Evolutionary conservation across 2,329 filamentous ascomycete genomes (phyloP), one percentile per base, ranked within the genome.

Genomic region (Fonsecaea pedrosoi): DNA sequence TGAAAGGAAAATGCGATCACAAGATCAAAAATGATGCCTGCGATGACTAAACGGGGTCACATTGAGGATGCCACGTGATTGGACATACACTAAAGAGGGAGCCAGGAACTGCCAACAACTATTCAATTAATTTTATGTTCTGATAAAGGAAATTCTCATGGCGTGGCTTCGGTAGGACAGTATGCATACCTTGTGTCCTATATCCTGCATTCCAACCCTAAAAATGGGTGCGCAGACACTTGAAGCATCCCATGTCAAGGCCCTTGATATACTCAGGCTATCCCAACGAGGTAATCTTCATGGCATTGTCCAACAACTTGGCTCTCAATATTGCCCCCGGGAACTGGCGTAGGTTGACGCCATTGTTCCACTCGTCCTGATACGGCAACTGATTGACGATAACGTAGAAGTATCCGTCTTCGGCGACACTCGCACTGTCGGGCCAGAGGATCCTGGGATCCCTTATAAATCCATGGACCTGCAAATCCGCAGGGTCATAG

Each of bases 311-410:
- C 1, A 78, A 78, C 67, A 83, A 59, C 71, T 77, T 82, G 7
- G 75, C 76, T 69, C 80, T 77, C 71, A 83, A 66, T 54, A 84
- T 80, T n/a, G 81, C 75, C 1, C 82, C 82, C 0, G 82, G 82
- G 69, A 81, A 72, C 4, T 72, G 65, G 59, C 82, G 77, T 35
- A 75, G 67, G 73, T 83, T 82, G 2, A 78, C 74, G 0, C 81
- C 81, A 69, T 79, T 71, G 67, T 84, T 84, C 82, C 81, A 83
- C 62, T 79, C 76, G 2, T 80, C 77, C 73, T 83, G 80, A 71
- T 81, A 82, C 1, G 78, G 80, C 65, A 85, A 67, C 72, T 85
- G 82, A 68, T 85, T 83, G 68, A 83, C 81, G 61, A 82, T 83
- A 64, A 83, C 72, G 67, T 85, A 84, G 13, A 84, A 71, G 58